These are phyloP conservation scores for Gossypium ekmanianum DNA, from an alignment of 345 rosid genomes.

Conservation along the genomic window DNA sequence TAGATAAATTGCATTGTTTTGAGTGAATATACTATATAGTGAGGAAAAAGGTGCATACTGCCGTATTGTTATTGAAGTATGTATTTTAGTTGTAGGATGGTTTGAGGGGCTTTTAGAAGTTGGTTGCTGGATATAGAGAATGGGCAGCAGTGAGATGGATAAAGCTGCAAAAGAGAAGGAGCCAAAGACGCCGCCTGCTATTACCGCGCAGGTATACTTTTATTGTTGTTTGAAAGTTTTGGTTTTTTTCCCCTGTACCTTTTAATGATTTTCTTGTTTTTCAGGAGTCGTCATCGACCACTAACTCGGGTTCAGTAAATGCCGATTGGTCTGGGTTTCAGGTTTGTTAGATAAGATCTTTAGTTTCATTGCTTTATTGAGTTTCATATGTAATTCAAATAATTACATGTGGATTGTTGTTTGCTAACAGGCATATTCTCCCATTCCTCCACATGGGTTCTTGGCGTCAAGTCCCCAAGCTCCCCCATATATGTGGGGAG, in stretches of 20 bases:
- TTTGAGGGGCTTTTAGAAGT: constrained; percentile 27
- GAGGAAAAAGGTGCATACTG: neutral
- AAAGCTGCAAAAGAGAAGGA: constrained; percentile 76
- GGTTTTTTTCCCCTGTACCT: constrained; percentile 5
- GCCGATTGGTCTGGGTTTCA: constrained; percentile 98
- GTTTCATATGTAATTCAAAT: constrained; percentile 16
- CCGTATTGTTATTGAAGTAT: neutral
- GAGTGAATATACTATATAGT: neutral
- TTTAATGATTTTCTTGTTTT: constrained; percentile 16
- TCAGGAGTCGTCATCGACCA: constrained; percentile 69
- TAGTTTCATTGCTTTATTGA: constrained; percentile 1
- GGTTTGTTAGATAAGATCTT: constrained; percentile 39
- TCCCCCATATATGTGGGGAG: constrained; percentile 99
- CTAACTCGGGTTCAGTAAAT: constrained; percentile 56
- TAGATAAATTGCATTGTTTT: constrained; percentile 10
- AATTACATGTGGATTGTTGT: constrained; percentile 20
- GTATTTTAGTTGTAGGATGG: constrained; percentile 42
- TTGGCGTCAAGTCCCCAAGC: constrained; percentile 97
- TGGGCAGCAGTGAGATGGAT: constrained; percentile 69
- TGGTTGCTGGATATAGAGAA: constrained; percentile 25
- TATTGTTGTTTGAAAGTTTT: constrained; percentile 2
- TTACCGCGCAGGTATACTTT: constrained; percentile 57
- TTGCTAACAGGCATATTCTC: constrained; percentile 73
- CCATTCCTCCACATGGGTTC: constrained; percentile 92
- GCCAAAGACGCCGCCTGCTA: constrained; percentile 47